These are phyloP conservation scores for Gliomastix tumulicola DNA, from an alignment of 2,329 filamentous ascomycete species.

Conservation along the genomic window DNA sequence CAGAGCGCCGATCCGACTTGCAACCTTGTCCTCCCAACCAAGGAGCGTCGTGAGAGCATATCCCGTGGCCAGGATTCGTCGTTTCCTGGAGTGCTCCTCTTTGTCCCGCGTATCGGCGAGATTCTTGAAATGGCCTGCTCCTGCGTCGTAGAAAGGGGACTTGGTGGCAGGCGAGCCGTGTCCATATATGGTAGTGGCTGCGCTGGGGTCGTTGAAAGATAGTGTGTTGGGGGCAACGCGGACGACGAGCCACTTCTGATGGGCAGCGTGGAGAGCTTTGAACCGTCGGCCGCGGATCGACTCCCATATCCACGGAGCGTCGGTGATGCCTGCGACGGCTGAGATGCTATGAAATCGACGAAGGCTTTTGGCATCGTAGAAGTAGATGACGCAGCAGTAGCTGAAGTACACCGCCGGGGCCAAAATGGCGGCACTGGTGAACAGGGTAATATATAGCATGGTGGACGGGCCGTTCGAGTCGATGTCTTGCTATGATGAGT, in stretches of 20 bases:
- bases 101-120: constrained; percentile 46
- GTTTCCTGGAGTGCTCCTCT: constrained; percentile 42
- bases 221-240: constrained; percentile 17
- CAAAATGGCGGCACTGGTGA: too few relatives aligned
- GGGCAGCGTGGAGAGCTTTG: too few relatives aligned
- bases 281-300: too few relatives aligned
- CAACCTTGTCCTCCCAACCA: constrained; percentile 3
- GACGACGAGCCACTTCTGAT: constrained; percentile 29
- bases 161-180: constrained; percentile 44
- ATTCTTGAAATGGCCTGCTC: constrained; percentile 40
- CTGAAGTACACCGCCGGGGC: too few relatives aligned
- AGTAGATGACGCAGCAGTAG: background rate
- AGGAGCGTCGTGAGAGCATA: constrained; percentile 3
- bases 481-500: too few relatives aligned
- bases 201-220: constrained; percentile 12
- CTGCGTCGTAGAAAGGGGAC: constrained; percentile 35
- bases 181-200: constrained; percentile 26
- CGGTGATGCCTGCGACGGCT: background rate
- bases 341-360: background rate
- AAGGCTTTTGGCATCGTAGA: background rate
- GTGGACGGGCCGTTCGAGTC: too few relatives aligned
- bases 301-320: too few relatives aligned
- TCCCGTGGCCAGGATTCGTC: constrained; percentile 40
- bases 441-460: too few relatives aligned
- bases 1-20: background rate